phyloP scores from a whole-genome alignment of 1,284 basidiomycete genomes.

The Puccinia coronata region DNA sequence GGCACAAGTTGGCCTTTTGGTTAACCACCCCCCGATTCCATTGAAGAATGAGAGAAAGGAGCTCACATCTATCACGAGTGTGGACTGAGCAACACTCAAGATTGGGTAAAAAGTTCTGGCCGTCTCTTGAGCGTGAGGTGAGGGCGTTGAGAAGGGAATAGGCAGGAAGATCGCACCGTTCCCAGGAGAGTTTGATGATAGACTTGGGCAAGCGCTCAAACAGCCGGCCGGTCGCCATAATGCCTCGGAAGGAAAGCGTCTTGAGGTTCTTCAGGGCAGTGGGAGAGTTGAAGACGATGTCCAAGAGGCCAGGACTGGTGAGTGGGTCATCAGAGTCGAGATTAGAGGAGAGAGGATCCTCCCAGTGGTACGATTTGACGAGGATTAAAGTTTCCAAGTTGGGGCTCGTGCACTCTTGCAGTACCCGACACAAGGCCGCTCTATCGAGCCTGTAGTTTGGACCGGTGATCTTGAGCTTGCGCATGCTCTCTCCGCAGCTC shows the following conservation, averaged over 20 bases:
- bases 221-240: background rate
- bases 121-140: background rate
- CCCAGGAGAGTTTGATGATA: too few species aligned
- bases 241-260: background rate
- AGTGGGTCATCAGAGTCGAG: background rate
- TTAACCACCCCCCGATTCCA: too few species aligned
- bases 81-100: too few species aligned
- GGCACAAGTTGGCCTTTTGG: too few species aligned
- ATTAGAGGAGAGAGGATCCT: background rate
- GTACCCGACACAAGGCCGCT: background rate
- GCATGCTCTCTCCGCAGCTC: conserved; percentile 6
- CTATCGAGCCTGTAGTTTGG: background rate
- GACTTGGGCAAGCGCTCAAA: background rate
- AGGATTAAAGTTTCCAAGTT: background rate
- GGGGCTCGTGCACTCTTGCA: background rate
- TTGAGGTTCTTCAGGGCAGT: too few species aligned
- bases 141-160: background rate
- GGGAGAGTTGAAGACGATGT: too few species aligned
- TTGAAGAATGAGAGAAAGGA: too few species aligned
- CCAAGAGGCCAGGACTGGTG: background rate
- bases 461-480: background rate
- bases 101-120: conserved; percentile 9
- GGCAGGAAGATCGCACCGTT: background rate
- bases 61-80: background rate
- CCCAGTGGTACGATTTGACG: background rate